These are phyloP conservation scores for Athelia sp. DNA, from an alignment of 1,284 basidiomycete genomes.

Conservation along the genomic window DNA sequence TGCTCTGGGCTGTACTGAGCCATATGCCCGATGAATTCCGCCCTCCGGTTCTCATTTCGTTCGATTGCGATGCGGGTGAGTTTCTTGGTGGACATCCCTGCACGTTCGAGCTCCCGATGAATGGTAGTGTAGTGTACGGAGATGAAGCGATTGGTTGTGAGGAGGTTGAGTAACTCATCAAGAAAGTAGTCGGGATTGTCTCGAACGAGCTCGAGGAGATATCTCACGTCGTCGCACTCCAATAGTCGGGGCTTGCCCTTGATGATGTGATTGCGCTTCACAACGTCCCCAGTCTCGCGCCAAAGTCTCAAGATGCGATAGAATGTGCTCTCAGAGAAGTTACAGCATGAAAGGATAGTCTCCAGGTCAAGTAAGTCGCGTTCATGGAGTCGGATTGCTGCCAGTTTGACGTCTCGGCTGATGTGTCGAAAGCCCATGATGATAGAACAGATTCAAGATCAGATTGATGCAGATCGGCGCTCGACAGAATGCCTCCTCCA, in stretches of 20 bases:
- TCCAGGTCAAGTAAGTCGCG: conserved; percentile 11
- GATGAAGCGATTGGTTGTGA: conserved; percentile 20
- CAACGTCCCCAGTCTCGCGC: conserved; percentile 19
- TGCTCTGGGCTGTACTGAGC: conserved; percentile 10
- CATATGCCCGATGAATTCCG: conserved; percentile 8
- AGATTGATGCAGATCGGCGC: too few relatives aligned
- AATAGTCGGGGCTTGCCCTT: not conserved
- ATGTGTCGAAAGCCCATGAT: conserved; percentile 3
- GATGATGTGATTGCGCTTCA: conserved; percentile 1
- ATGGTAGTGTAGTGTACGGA: conserved; percentile 22
- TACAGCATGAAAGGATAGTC: conserved; percentile 18
- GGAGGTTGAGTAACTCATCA: conserved; percentile 19
- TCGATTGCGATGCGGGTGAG: conserved; percentile 14
- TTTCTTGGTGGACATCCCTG: conserved; percentile 16
- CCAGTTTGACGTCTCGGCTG: conserved; percentile 18
- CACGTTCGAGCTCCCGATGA: conserved; percentile 14
- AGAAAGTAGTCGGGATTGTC: conserved; percentile 21
- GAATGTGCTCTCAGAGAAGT: conserved; percentile 17
- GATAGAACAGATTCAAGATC: too few relatives aligned
- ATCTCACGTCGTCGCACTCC: conserved; percentile 20
- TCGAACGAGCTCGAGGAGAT: conserved; percentile 18
- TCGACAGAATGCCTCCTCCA: too few relatives aligned
- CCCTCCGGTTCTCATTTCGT: conserved; percentile 9
- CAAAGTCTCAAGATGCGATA: conserved; percentile 19
- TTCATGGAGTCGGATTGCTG: conserved; percentile 21